Evolutionary conservation across 352 stramenopile species (phyloP).

Genomic region (Pythium insidiosum): DNA sequence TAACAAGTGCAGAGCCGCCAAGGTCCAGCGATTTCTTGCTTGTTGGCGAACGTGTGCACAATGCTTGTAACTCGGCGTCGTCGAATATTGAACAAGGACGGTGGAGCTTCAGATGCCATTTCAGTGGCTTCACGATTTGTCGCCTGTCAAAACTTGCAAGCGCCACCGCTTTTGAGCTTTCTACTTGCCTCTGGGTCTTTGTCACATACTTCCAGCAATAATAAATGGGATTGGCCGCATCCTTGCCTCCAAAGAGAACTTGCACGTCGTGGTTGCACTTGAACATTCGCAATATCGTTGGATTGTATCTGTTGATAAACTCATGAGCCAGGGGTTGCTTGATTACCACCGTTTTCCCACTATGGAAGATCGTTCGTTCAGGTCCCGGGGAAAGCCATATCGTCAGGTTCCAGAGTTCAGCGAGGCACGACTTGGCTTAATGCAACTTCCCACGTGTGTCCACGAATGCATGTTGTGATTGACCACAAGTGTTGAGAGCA

Average conservation of each 20-base stretch:
- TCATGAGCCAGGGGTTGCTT: slow-evolving; percentile 1
- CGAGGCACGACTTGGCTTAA: slow-evolving; percentile 7
- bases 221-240: slow-evolving; percentile 8
- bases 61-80: slow-evolving; percentile 7
- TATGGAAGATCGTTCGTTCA: neutral
- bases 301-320: slow-evolving; percentile 10
- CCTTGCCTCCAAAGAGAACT: slow-evolving; percentile 8
- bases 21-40: slow-evolving; percentile 13
- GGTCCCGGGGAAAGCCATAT: slow-evolving; percentile 9
- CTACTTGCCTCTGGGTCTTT: slow-evolving; percentile 10
- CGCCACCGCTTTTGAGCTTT: slow-evolving; percentile 6
- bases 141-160: slow-evolving; percentile 9
- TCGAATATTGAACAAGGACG: neutral
- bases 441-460: slow-evolving; percentile 9
- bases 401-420: neutral
- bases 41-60: slow-evolving; percentile 11
- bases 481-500: neutral
- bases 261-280: too few relatives aligned
- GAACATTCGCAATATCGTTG: slow-evolving; percentile 2
- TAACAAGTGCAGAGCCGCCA: slow-evolving; percentile 6
- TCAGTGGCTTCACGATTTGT: slow-evolving; percentile 1
- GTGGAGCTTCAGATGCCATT: neutral
- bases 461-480: slow-evolving; percentile 11
- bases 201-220: slow-evolving; percentile 17
- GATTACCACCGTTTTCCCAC: neutral